Evolutionary conservation across 2,329 filamentous ascomycete genomes (phyloP).

Genomic region (Aspergillus tamarii): DNA sequence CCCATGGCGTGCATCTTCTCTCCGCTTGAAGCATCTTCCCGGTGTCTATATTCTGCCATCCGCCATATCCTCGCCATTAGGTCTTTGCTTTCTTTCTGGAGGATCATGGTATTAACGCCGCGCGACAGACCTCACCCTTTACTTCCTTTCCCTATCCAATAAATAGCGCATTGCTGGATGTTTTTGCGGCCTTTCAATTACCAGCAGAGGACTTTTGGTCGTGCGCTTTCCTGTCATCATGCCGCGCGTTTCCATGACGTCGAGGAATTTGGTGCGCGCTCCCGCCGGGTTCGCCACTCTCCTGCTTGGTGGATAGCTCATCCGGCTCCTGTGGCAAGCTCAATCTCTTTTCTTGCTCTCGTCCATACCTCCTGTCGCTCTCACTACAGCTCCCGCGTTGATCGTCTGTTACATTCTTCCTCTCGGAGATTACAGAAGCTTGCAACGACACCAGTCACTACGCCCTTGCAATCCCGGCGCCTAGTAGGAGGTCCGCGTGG

Average conservation of each 20-base stretch:
- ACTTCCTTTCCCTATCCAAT: not conserved
- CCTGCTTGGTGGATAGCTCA: slow-evolving; percentile 29
- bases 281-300: slow-evolving; percentile 30
- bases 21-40: not conserved
- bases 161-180: slow-evolving; percentile 32
- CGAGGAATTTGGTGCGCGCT: slow-evolving; percentile 26
- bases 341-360: slow-evolving; percentile 11
- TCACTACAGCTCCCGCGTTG: not conserved
- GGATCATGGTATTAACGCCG: not conserved
- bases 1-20: not conserved
- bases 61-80: not conserved
- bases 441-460: slow-evolving; percentile 9
- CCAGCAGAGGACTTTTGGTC: slow-evolving; percentile 26
- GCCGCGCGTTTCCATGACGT: slow-evolving; percentile 29
- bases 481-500: slow-evolving; percentile 8
- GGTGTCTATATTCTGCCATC: not conserved
- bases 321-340: slow-evolving; percentile 32
- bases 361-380: slow-evolving; percentile 3
- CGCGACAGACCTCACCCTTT: not conserved
- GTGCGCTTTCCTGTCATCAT: slow-evolving; percentile 34
- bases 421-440: slow-evolving; percentile 16
- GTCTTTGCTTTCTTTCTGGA: not conserved
- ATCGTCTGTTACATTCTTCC: slow-evolving; percentile 19
- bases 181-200: slow-evolving; percentile 27
- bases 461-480: slow-evolving; percentile 8